These are phyloP conservation scores for Cladochytrium replicatum DNA, from an alignment of 192 early-diverging fungal genomes.

Conservation along the genomic window DNA sequence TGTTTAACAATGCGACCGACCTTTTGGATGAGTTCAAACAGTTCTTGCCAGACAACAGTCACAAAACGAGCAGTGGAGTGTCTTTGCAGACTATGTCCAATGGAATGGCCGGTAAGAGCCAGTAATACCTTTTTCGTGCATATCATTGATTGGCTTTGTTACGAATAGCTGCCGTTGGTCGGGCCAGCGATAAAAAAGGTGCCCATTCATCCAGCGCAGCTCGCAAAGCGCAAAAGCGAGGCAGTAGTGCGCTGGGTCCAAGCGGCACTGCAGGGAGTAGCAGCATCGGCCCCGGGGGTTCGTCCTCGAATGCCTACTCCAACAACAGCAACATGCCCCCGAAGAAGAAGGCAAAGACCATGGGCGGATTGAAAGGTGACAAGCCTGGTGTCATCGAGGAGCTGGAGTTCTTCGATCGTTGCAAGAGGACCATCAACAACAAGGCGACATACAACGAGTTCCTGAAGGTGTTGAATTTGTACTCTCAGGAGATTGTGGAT, in stretches of 20 bases:
- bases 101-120: constrained; percentile 26
- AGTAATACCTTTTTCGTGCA: too few relatives aligned
- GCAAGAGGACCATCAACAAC: constrained; percentile 76
- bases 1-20: constrained; percentile 81
- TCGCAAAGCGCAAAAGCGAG: too few relatives aligned
- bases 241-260: too few relatives aligned
- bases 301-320: too few relatives aligned
- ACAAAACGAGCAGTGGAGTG: constrained; percentile 38
- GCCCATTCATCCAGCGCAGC: too few relatives aligned
- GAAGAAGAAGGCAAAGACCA: not conserved
- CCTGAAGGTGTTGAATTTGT: constrained; percentile 88
- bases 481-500: constrained; percentile 88
- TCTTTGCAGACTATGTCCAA: constrained; percentile 36
- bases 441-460: constrained; percentile 91
- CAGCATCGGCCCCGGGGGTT: too few relatives aligned
- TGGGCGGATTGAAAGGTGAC: not conserved
- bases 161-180: too few relatives aligned
- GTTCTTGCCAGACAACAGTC: constrained; percentile 85
- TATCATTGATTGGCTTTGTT: too few relatives aligned
- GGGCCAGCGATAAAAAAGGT: too few relatives aligned
- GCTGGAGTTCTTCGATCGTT: constrained; percentile 87
- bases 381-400: constrained; percentile 53
- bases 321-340: too few relatives aligned
- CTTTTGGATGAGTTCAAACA: constrained; percentile 96
- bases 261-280: too few relatives aligned